Evolutionary conservation across 768 basidiomycete species (phyloP).

Genomic region (Lactarius psammicola): DNA sequence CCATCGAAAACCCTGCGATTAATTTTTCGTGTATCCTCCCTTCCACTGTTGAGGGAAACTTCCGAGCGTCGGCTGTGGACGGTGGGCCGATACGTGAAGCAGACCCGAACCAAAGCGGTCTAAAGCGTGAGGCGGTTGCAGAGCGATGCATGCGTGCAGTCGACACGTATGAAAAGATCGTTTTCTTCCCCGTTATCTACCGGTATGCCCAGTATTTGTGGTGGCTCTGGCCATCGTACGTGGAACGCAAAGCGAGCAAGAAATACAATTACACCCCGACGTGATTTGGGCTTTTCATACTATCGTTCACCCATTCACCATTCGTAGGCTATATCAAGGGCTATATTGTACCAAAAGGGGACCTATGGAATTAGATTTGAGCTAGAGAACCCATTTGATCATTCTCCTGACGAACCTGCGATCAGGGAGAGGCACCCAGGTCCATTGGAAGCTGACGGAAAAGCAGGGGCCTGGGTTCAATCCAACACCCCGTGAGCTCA

Average conservation of each 20-base stretch:
- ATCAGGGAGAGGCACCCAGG: not conserved
- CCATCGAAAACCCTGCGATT: constrained; percentile 76
- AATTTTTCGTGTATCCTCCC: constrained; percentile 62
- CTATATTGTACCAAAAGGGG: not conserved
- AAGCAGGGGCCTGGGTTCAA: not conserved
- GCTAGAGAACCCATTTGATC: too few relatives aligned
- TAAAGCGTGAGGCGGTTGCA: constrained; percentile 63
- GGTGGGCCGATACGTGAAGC: constrained; percentile 41
- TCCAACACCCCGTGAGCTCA: not conserved
- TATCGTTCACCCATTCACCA: not conserved
- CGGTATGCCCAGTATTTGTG: constrained; percentile 55
- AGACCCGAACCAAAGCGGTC: constrained; percentile 56
- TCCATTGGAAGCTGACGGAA: not conserved
- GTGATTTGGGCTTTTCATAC: not conserved
- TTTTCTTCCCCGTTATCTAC: constrained; percentile 55
- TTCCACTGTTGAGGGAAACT: constrained; percentile 70
- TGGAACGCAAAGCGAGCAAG: constrained; percentile 55
- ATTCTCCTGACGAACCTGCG: not conserved
- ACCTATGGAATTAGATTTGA: not conserved
- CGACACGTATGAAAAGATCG: constrained; percentile 53
- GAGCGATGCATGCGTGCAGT: constrained; percentile 56
- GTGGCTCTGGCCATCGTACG: constrained; percentile 58
- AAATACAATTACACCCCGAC: constrained; percentile 58
- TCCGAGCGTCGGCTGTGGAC: constrained; percentile 79
- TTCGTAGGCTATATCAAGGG: not conserved